These are phyloP conservation scores for Podospora pseudocomata DNA, from an alignment of 495 filamentous ascomycete species.

Conservation along the genomic window DNA sequence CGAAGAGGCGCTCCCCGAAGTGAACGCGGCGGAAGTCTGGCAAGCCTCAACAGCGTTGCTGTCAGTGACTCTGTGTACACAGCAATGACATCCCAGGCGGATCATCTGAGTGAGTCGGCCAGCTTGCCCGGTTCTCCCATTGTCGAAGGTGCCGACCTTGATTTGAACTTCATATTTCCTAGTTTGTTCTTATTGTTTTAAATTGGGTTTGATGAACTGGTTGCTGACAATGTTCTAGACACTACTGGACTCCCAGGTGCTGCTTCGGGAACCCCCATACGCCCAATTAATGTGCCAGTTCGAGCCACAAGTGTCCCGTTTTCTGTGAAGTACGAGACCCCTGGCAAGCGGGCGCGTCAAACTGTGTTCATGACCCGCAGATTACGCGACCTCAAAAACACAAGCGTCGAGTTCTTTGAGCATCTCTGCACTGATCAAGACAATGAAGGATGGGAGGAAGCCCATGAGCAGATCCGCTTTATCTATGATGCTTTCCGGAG, in stretches of 20 bases:
- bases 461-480: background rate
- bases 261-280: background rate
- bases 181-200: background rate
- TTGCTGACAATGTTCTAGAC: background rate
- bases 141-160: background rate
- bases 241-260: background rate
- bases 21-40: slow-evolving; percentile 13
- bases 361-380: background rate
- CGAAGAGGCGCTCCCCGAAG: slow-evolving; percentile 9
- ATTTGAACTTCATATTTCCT: background rate
- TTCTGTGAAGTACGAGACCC: background rate
- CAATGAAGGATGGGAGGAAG: slow-evolving; percentile 18
- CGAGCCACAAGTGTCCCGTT: background rate
- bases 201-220: background rate
- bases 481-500: slow-evolving; percentile 14
- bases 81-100: slow-evolving; percentile 18
- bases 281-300: background rate
- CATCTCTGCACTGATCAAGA: slow-evolving; percentile 11
- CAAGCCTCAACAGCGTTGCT: slow-evolving; percentile 21
- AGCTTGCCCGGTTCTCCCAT: no score
- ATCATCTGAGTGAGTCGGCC: slow-evolving; percentile 19
- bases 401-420: slow-evolving; percentile 21
- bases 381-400: slow-evolving; percentile 12
- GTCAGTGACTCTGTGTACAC: slow-evolving; percentile 7
- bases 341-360: background rate